Base-by-base conservation (phyloP, 1,284 basidiomycete species). In the Jaminaea rosea region DNA sequence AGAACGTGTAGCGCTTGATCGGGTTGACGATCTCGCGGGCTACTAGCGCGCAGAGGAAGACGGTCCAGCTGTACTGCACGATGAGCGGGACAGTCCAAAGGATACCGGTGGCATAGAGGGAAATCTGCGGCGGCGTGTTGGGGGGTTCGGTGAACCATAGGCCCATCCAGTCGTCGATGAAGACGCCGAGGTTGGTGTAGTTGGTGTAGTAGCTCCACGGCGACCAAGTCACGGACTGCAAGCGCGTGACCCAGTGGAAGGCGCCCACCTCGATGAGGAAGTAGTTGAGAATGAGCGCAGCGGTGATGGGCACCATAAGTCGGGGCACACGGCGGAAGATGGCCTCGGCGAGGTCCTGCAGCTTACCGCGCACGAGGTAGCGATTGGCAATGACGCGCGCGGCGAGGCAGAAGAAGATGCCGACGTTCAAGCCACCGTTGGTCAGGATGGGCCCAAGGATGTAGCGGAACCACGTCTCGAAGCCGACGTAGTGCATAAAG, bases 1-100 rank as follows among this genome's bases (percentile, higher is more conserved):
- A 69, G 52, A 67, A 69, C 4, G 47, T 49, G 54, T 56, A 67
- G 15, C 67, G 59, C 58, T 69, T 69, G 50, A 53, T 58, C 9
- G 55, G 48, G 50, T 64, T 67, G 52, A 56, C 60, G 56, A 69
- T 63, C 55, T 49, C 46, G 42, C 42, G 44, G n/a, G 47, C 64
- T n/a, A 69, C 47, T 2, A 69, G 56, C 7, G 62, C 67, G 44
- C 60, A 23, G 13, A 51, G 17, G 44, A 51, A 49, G 34, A 27
- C 29, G 11, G 49, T 51, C 67, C 67, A 69, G 7, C 57, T 61
- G 32, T 58, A 56, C 47, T 65, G 61, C 21, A 69, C 63, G 19
- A 69, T 67, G 17, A 69, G 55, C 11, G 67, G 67, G 26, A 67
- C 64, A 23, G 67, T 67, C 67, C 67, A 69, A 8, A 69, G 63